Evolutionary conservation across 2,329 filamentous ascomycete genomes (phyloP), one percentile per base, ranked within the genome.

Genomic region (Bisporella sp.): DNA sequence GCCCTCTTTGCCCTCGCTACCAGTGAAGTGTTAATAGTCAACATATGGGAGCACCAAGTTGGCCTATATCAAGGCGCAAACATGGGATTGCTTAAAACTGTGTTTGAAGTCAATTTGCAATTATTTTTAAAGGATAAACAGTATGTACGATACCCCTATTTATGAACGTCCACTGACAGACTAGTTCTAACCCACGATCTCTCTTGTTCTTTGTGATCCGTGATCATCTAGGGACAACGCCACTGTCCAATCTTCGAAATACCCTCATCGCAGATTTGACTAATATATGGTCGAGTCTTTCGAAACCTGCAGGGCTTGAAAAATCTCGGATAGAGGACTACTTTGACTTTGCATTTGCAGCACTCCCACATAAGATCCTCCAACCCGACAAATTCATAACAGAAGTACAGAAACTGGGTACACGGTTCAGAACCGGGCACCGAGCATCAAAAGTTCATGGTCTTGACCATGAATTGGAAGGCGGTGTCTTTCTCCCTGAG

Each of bases 1-100:
- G 93, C 93, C 29, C 79, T 99, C 21, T 99, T 99, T 71, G 93
- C 93, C 47, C 79, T 99, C 63, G 93, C 93, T 46, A 99, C 93
- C 13, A 97, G 92, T 68, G 93, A 99, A 73, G 92, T 99, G 47
- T 77, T 99, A 61, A 95, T 99, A 65, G 87, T 99, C 69, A 99
- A 99, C 67, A 95, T 99, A 59, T 99, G 93, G 93, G 93, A 99
- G 71, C 92, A 96, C 69, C 93, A 99, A 71, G 93, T 99, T 55
- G 93, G 93, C 45, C 70, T 99, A 68, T 99, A 99, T 67, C 92
- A 99, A 72, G 93, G 93, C 51, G 93, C 93, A 62, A 99, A 99
- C 69, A 99, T 99, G 93, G 93, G 93, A 6, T 72, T 99, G 62
- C 75, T 99, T 63, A 99, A 99, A 78, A 99, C 95, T 0, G 93